Evolutionary conservation across 1,284 basidiomycete species (phyloP).

Genomic region (Omphalotus olearius): DNA sequence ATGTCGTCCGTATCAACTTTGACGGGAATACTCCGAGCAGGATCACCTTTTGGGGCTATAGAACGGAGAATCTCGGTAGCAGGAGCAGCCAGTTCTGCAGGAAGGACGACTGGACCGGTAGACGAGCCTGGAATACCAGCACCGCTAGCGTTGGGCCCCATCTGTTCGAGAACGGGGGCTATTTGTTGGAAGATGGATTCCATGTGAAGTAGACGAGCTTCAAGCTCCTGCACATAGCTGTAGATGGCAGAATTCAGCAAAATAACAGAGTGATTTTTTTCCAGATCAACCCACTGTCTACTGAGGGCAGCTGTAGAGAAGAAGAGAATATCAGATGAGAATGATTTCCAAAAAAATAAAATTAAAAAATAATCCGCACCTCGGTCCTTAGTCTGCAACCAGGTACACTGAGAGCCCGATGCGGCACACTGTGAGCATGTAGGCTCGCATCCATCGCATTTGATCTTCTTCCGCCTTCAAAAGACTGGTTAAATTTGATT

Average conservation of each 20-base stretch:
- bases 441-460: conserved; percentile 81
- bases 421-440: conserved; percentile 76
- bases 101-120: conserved; percentile 25
- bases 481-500: conserved; percentile 17
- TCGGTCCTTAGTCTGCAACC: conserved; percentile 83
- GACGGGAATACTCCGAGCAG: conserved; percentile 35
- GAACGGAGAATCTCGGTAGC: conserved; percentile 37
- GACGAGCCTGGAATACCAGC: conserved; percentile 26
- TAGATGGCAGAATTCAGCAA: conserved; percentile 16
- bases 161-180: conserved; percentile 69
- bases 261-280: conserved; percentile 9
- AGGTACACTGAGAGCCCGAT: conserved; percentile 73
- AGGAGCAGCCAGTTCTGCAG: conserved; percentile 24
- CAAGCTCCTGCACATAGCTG: conserved; percentile 85
- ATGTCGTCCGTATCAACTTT: conserved; percentile 65
- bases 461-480: conserved; percentile 82
- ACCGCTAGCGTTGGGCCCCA: conserved; percentile 48
- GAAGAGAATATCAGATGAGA: neutral
- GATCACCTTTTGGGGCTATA: conserved; percentile 35
- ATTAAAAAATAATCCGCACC: conserved; percentile 3
- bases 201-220: conserved; percentile 80
- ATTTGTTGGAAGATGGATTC: conserved; percentile 75
- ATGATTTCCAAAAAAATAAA: neutral
- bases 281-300: conserved; percentile 61
- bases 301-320: conserved; percentile 58